These are phyloP conservation scores for Clitopilus hobsonii DNA, from an alignment of 768 basidiomycete species.

Conservation along the genomic window DNA sequence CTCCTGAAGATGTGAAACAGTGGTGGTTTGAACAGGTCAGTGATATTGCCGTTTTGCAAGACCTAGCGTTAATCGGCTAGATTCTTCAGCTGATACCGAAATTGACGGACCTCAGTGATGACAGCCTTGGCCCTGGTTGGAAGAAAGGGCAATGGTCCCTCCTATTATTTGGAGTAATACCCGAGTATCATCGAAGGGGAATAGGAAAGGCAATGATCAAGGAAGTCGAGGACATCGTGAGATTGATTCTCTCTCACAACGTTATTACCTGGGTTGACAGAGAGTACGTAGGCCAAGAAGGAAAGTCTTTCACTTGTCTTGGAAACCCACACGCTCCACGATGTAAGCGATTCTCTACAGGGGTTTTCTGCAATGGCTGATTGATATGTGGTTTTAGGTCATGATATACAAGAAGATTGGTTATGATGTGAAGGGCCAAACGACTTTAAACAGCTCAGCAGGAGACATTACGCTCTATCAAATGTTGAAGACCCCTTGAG, in stretches of 20 bases:
- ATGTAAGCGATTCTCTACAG: background rate
- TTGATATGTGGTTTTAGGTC: background rate
- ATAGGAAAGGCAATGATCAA: constrained; percentile 14
- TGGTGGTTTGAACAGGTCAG: constrained; percentile 23
- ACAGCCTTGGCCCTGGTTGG: constrained; percentile 12
- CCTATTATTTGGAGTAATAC: constrained; percentile 5
- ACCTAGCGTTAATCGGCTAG: too few relatives aligned
- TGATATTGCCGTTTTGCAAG: background rate
- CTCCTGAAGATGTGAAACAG: constrained; percentile 8
- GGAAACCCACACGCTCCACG: background rate
- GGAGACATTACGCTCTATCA: constrained; percentile 13
- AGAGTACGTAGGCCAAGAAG: background rate
- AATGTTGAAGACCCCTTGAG: background rate
- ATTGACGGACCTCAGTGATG: constrained; percentile 8
- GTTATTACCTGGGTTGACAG: background rate
- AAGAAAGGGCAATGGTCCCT: constrained; percentile 2
- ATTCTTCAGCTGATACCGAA: constrained; percentile 16
- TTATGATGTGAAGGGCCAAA: constrained; percentile 12
- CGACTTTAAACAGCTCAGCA: background rate
- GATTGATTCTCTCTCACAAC: background rate
- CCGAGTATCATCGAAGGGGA: constrained; percentile 1
- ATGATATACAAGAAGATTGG: background rate
- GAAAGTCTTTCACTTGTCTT: background rate
- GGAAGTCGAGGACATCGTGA: constrained; percentile 17
- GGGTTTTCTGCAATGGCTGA: background rate